phyloP scores from a whole-genome alignment of 179 eudicot genomes.

The Sideroxylon spinosum region DNA sequence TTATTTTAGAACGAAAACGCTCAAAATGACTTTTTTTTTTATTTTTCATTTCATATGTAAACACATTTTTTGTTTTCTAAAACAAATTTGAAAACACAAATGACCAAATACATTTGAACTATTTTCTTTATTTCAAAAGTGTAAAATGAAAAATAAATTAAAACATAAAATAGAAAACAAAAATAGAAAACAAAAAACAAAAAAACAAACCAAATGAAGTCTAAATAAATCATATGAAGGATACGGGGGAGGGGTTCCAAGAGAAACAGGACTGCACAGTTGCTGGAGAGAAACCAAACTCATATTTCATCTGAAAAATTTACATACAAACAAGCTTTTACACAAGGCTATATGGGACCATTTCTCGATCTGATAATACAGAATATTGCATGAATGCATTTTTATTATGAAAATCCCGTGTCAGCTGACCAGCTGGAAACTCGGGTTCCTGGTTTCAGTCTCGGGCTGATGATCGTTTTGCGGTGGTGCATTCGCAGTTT shows the following conservation, averaged over 20 bases:
- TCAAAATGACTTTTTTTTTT: too few relatives aligned
- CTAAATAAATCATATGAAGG: too few relatives aligned
- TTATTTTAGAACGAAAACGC: too few relatives aligned
- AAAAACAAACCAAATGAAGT: too few relatives aligned
- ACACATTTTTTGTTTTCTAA: too few relatives aligned
- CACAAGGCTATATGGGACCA: not conserved
- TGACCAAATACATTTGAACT: too few relatives aligned
- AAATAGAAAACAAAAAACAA: too few relatives aligned
- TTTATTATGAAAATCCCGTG: not conserved
- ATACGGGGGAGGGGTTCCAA: not conserved
- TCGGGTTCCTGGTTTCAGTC: constrained; percentile 14
- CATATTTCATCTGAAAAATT: not conserved
- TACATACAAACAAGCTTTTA: not conserved
- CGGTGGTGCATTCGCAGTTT: constrained; percentile 13
- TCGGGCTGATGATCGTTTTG: constrained; percentile 19
- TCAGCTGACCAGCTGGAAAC: constrained; percentile 16
- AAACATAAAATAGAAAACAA: too few relatives aligned
- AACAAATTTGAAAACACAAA: too few relatives aligned
- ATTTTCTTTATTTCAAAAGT: too few relatives aligned
- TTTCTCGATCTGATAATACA: not conserved
- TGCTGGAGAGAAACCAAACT: not conserved
- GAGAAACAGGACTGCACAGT: not conserved
- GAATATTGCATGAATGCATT: not conserved
- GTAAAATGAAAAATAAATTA: too few relatives aligned
- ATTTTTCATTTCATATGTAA: too few relatives aligned